These are phyloP conservation scores for Gaertneriomyces semiglobifer DNA, from an alignment of 192 early-diverging fungal species.

Conservation along the genomic window DNA sequence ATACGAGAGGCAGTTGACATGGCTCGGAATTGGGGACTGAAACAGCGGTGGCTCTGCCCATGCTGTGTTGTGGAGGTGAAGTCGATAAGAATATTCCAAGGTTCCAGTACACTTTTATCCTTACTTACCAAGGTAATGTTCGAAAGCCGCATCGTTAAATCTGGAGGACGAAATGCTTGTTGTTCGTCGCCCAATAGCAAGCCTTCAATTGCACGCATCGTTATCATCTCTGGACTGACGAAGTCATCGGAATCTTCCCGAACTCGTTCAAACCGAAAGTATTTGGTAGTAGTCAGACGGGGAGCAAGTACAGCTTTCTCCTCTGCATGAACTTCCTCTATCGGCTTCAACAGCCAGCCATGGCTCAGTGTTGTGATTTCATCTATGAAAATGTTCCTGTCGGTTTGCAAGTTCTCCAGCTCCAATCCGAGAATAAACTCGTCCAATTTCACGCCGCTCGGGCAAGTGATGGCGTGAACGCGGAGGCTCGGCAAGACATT, in stretches of 20 bases:
- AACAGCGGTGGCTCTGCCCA: conserved; percentile 21
- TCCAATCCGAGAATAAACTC: conserved; percentile 93
- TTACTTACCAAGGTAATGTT: conserved; percentile 36
- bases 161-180: conserved; percentile 16
- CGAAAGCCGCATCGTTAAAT: conserved; percentile 46
- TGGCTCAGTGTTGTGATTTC: conserved; percentile 73
- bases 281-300: conserved; percentile 44
- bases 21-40: conserved; percentile 54
- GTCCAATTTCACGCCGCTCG: conserved; percentile 66
- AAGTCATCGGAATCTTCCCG: conserved; percentile 3
- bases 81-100: not conserved
- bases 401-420: conserved; percentile 65
- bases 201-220: conserved; percentile 47
- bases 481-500: conserved; percentile 83
- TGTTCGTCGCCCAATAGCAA: conserved; percentile 40
- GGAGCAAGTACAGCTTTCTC: conserved; percentile 21
- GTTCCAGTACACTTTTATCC: not conserved
- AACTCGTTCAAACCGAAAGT: conserved; percentile 42
- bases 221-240: conserved; percentile 44
- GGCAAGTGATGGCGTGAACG: conserved; percentile 91
- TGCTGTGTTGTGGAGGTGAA: not conserved
- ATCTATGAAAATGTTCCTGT: conserved; percentile 56
- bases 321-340: conserved; percentile 14
- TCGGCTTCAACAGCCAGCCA: conserved; percentile 61
- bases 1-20: conserved; percentile 70